Base-by-base conservation (phyloP, 495 filamentous ascomycete genomes). In the Penicillium coffeae region DNA sequence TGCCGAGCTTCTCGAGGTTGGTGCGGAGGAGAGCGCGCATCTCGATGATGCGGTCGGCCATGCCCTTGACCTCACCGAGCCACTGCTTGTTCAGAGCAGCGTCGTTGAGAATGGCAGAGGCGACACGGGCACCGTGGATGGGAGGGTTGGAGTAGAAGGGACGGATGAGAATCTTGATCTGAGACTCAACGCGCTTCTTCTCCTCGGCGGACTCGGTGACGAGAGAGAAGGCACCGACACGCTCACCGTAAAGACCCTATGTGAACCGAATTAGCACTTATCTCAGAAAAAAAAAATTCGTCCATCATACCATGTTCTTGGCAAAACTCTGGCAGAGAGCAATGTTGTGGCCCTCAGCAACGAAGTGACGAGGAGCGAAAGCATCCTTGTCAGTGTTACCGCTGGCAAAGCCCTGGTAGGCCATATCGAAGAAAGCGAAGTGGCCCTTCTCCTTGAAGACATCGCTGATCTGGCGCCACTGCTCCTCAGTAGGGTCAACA, bases 341-440 rank as follows among this genome's bases (percentile, higher is more conserved):
- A 59, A 94, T 84, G 66, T 86, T 81, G 77, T 96, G 92, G 60
- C 92, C 93, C 72, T 98, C 76, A 69, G 85, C 80, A 63, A 96
- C 82, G 63, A 98, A 98, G 78, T 96, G 74, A 48, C 93, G 77
- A 36, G 96, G 80, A 47, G 93, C 86, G 58, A 94, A 97, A 50
- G 93, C 93, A 70, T 98, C 93, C 62, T 79, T 79, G 73, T 95
- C 80, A 40, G 90, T 92, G 73, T 94, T 83, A 50, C 93, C 93
- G 52, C 85, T 90, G 43, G 93, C 93, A 62, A 98, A 98, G 54
- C 93, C 93, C 74, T 98, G 92, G 80, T 98, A 98, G 51, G 93
- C 93, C 93, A 98, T 98, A 72, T 98, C 93, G 74, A 98, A 98
- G 82, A 98, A 96, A 46, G 90, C 82, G 64, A 84, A 96, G 78